phyloP scores from a whole-genome alignment of 805 yeast genomes.

The Priceomyces melissophilus region DNA sequence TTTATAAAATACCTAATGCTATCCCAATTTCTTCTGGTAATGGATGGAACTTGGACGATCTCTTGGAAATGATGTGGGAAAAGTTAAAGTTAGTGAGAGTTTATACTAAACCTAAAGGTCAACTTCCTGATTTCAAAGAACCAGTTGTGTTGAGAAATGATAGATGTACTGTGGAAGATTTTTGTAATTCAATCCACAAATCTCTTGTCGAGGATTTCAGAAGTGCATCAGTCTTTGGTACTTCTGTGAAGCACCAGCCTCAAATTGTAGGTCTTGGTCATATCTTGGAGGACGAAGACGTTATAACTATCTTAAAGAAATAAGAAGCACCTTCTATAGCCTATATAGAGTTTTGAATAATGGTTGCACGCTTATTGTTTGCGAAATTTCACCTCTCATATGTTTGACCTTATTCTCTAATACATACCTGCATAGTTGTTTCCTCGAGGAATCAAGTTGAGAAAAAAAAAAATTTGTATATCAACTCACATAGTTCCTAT shows the following conservation, averaged over 20 bases:
- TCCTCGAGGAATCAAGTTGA: too few relatives aligned
- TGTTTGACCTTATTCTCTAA: too few relatives aligned
- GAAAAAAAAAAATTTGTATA: too few relatives aligned
- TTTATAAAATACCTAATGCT: slow-evolving; percentile 92
- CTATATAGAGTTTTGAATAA: too few relatives aligned
- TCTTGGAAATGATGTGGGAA: slow-evolving; percentile 94
- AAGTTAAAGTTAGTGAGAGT: slow-evolving; percentile 87
- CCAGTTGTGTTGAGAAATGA: slow-evolving; percentile 89
- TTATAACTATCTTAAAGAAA: slow-evolving; percentile 88
- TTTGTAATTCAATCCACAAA: slow-evolving; percentile 95
- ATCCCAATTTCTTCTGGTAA: slow-evolving; percentile 94
- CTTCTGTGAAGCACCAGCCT: slow-evolving; percentile 96
- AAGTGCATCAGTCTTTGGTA: slow-evolving; percentile 89
- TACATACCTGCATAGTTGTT: too few relatives aligned
- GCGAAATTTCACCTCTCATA: too few relatives aligned
- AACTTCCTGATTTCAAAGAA: slow-evolving; percentile 87
- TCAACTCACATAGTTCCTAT: too few relatives aligned
- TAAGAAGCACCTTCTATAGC: slow-evolving; percentile 11
- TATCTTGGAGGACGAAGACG: slow-evolving; percentile 90
- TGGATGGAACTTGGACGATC: slow-evolving; percentile 96
- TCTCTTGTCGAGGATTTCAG: slow-evolving; percentile 90
- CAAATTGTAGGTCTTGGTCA: slow-evolving; percentile 91
- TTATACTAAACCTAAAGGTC: slow-evolving; percentile 96
- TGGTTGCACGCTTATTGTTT: too few relatives aligned
- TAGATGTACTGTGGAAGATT: slow-evolving; percentile 85